phyloP scores from a whole-genome alignment of 179 eudicot species.

The Drosera spatulata region DNA sequence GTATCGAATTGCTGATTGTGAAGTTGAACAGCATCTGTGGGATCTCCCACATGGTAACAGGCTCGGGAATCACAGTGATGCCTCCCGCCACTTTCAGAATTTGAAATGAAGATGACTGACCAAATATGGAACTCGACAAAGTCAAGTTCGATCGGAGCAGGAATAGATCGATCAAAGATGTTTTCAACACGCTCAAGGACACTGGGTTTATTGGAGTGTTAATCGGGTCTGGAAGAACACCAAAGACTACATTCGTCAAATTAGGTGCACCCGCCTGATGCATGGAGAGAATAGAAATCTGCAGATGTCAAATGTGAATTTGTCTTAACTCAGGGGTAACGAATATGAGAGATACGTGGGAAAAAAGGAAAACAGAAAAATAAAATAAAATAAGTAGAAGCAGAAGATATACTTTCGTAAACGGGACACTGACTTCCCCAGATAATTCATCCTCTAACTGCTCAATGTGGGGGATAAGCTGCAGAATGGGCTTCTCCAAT shows the following conservation, averaged over 20 bases:
- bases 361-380: background rate
- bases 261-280: constrained; percentile 25
- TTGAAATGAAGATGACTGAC: constrained; percentile 41
- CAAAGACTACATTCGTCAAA: constrained; percentile 40
- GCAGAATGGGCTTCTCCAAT: constrained; percentile 35
- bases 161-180: constrained; percentile 35
- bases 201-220: constrained; percentile 23
- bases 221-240: constrained; percentile 38
- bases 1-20: constrained; percentile 31
- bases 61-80: constrained; percentile 31
- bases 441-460: constrained; percentile 42
- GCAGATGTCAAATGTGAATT: constrained; percentile 6
- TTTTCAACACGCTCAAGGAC: constrained; percentile 30
- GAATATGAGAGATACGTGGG: background rate
- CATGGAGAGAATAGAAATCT: constrained; percentile 50
- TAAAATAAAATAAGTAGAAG: constrained; percentile 3
- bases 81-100: constrained; percentile 39
- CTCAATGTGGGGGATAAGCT: constrained; percentile 28
- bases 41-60: constrained; percentile 19
- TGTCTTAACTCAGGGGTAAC: background rate
- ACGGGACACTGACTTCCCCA: constrained; percentile 39
- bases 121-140: constrained; percentile 31
- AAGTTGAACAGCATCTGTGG: constrained; percentile 32
- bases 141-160: constrained; percentile 34
- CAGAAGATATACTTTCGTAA: constrained; percentile 28